A percentile compares a stretch with the other conserved stretches of the same genome.
Evolutionary conservation across 768 basidiomycete genomes (phyloP).

Genomic region (Leccinum disarticulatum): DNA sequence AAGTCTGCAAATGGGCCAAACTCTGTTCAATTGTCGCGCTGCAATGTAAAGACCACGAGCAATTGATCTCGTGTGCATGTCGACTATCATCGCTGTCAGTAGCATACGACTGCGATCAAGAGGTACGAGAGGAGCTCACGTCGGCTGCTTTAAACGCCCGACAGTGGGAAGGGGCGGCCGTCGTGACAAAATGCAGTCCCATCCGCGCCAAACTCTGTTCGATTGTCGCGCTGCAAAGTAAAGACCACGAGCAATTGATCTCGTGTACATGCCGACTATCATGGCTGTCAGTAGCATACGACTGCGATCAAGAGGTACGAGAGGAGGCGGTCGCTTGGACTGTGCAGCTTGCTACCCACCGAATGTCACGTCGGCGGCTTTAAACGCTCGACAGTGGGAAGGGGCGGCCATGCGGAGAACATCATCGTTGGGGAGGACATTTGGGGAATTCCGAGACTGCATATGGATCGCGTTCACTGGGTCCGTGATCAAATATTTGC

Average conservation of each 20-base stretch:
- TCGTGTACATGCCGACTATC: not conserved
- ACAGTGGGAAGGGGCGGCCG: not conserved
- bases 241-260: not conserved
- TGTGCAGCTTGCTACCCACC: not conserved
- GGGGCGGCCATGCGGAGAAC: not conserved
- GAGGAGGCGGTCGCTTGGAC: not conserved
- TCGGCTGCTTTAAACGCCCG: not conserved
- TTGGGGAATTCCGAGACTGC: not conserved
- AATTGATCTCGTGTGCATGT: not conserved
- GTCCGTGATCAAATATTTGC: not conserved
- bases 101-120: not conserved
- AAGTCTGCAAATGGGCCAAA: no score
- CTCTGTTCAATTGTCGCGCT: no score
- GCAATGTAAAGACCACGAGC: not conserved
- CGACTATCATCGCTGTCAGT: not conserved
- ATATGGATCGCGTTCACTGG: not conserved
- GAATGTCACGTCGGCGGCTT: not conserved
- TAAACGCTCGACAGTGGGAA: not conserved
- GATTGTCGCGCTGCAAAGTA: not conserved
- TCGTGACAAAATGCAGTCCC: no score
- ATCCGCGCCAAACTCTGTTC: no score
- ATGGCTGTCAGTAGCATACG: not conserved
- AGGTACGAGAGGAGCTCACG: not conserved
- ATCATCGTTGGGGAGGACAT: not conserved
- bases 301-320: not conserved